A percentile compares a stretch with the other conserved stretches of the same genome.
phyloP scores from a whole-genome alignment of 1,284 basidiomycete genomes.

The Leccinum subrobustum region DNA sequence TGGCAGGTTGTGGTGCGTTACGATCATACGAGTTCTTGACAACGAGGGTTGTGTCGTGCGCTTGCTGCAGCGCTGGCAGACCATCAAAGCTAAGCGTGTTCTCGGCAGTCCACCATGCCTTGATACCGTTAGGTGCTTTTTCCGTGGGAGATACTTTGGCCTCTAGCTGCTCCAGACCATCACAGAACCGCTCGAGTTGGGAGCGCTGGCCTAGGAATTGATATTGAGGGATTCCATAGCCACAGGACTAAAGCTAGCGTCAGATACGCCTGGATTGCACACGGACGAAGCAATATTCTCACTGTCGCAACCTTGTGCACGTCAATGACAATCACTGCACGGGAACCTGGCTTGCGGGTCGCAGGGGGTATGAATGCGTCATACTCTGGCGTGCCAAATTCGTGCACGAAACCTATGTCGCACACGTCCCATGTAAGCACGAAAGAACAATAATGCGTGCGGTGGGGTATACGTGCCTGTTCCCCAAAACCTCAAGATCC shows the following conservation, averaged over 20 bases:
- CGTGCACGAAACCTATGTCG: conserved; percentile 43
- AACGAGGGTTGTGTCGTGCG: conserved; percentile 17
- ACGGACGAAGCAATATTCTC: conserved; percentile 9
- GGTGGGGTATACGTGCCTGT: conserved; percentile 39
- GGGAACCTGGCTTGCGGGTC: conserved; percentile 46
- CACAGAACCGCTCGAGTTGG: conserved; percentile 37
- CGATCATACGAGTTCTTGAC: conserved; percentile 28
- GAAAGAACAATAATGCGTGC: background rate
- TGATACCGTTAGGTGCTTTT: conserved; percentile 36
- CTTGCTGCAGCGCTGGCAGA: conserved; percentile 39
- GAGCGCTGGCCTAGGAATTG: conserved; percentile 46
- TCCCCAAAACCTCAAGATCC: conserved; percentile 54
- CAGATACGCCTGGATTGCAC: background rate
- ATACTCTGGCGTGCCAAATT: conserved; percentile 53
- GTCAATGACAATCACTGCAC: conserved; percentile 50
- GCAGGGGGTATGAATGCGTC: conserved; percentile 41
- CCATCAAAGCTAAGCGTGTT: conserved; percentile 46
- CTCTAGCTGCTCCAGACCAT: conserved; percentile 22
- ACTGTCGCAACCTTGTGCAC: conserved; percentile 52
- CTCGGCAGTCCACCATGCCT: conserved; percentile 43
- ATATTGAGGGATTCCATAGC: conserved; percentile 50
- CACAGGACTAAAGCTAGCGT: conserved; percentile 43
- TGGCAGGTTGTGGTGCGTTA: conserved; percentile 10
- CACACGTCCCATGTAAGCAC: background rate
- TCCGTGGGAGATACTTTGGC: conserved; percentile 9